A percentile compares a stretch with the other conserved stretches of the same genome.
Conservation (phyloP, 352 stramenopile species). For the Globisporangium takayamanum region DNA sequence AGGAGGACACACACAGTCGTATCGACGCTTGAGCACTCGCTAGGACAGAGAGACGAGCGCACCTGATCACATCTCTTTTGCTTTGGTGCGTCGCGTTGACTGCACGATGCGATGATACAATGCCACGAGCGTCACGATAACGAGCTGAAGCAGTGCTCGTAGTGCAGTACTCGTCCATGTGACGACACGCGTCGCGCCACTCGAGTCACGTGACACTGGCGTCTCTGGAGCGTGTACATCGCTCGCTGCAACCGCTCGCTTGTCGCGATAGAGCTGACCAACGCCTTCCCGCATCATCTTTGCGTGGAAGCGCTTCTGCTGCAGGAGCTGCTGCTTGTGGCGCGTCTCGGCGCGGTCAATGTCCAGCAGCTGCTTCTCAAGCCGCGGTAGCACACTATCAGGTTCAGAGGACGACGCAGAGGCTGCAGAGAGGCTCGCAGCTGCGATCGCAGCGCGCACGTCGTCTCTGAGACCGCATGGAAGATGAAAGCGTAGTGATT, state of each 20-base stretch:
- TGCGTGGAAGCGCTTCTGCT: constrained; percentile 53
- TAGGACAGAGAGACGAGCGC: no score
- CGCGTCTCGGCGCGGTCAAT: constrained; percentile 43
- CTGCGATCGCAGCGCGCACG: constrained; percentile 26
- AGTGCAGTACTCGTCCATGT: background rate
- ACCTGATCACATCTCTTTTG: no score
- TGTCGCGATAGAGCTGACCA: constrained; percentile 67
- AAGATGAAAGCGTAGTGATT: background rate
- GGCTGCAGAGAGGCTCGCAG: background rate
- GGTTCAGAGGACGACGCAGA: constrained; percentile 2
- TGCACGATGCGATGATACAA: no score
- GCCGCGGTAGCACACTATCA: constrained; percentile 14
- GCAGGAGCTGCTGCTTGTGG: constrained; percentile 26
- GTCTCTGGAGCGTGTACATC: background rate
- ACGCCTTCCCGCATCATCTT: constrained; percentile 77
- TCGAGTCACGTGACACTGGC: constrained; percentile 4
- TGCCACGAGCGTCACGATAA: background rate
- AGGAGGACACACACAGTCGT: no score
- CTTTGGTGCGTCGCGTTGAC: background rate
- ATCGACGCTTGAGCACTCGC: no score
- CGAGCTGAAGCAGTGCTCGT: constrained; percentile 2
- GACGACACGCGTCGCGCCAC: background rate
- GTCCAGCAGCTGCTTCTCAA: constrained; percentile 42
- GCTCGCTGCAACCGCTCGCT: constrained; percentile 22
- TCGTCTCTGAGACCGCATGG: constrained; percentile 16